Evolutionary conservation across 495 filamentous ascomycete species (phyloP).

Genomic region (Aspergillus olivimuriae): DNA sequence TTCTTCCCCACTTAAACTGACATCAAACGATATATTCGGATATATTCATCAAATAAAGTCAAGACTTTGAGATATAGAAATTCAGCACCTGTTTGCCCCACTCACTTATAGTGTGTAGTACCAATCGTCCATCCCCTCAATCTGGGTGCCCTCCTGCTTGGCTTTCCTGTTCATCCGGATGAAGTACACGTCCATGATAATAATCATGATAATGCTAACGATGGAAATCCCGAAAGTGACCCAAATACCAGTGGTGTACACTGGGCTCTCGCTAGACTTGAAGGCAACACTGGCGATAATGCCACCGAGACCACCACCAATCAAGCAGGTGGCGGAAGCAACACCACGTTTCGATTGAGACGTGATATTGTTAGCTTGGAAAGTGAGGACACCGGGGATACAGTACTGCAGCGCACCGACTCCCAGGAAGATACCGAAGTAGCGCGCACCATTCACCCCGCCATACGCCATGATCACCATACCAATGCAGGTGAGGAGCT

Average conservation of each 20-base stretch:
- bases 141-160: slow-evolving; percentile 1
- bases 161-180: slow-evolving; percentile 10
- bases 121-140: slow-evolving; percentile 10
- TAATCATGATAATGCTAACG: slow-evolving; percentile 1
- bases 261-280: slow-evolving; percentile 12
- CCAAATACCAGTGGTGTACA: slow-evolving; percentile 12
- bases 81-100: no score
- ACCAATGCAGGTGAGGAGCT: slow-evolving; percentile 9
- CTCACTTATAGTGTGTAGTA: slow-evolving; percentile 15
- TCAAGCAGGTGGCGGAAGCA: slow-evolving; percentile 12
- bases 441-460: slow-evolving; percentile 2
- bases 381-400: slow-evolving; percentile 10
- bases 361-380: slow-evolving; percentile 12
- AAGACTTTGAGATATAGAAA: no score
- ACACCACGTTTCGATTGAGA: slow-evolving; percentile 9
- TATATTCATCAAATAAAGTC: no score
- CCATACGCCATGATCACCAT: slow-evolving; percentile 14
- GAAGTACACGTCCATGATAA: slow-evolving; percentile 6
- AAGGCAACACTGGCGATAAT: slow-evolving; percentile 12
- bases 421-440: slow-evolving; percentile 11
- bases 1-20: no score
- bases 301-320: slow-evolving; percentile 10
- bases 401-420: slow-evolving; percentile 11
- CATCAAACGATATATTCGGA: no score
- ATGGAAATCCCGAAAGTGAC: slow-evolving; percentile 11